A percentile compares a stretch with the other conserved stretches of the same genome.
These are phyloP conservation scores for Sporothrix brasiliensis DNA, from an alignment of 2,329 filamentous ascomycete genomes.

Conservation along the genomic window DNA sequence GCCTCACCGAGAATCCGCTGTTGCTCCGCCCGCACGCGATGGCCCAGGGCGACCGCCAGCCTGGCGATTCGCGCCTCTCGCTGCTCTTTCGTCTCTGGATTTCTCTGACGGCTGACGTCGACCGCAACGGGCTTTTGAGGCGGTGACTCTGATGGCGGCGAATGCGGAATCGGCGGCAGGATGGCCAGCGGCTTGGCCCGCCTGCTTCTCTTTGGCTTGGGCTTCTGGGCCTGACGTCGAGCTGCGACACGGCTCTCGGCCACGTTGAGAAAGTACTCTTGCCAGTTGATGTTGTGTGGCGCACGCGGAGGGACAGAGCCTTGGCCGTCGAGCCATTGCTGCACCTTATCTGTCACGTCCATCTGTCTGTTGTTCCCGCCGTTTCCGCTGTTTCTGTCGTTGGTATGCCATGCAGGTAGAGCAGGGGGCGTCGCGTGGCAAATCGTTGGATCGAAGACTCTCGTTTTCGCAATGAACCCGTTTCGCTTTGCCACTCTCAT, in stretches of 20 bases:
- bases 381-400: background rate
- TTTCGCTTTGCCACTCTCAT: background rate
- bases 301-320: background rate
- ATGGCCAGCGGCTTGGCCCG: background rate
- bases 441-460: too few species aligned
- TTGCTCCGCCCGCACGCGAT: background rate
- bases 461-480: background rate
- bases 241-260: background rate
- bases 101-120: background rate
- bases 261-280: background rate
- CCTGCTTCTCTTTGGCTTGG: background rate
- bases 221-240: background rate
- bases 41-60: background rate
- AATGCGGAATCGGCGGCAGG: background rate
- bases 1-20: conserved; percentile 13
- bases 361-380: too few species aligned
- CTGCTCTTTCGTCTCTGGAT: background rate
- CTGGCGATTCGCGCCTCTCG: conserved; percentile 12
- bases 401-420: conserved; percentile 4
- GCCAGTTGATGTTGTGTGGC: background rate
- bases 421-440: background rate
- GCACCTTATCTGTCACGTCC: too few species aligned
- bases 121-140: background rate
- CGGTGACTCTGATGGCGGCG: background rate
- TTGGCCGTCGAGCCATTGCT: background rate